Evolutionary conservation across 2,329 filamentous ascomycete species (phyloP).

Genomic region (Hirsutella thompsonii): DNA sequence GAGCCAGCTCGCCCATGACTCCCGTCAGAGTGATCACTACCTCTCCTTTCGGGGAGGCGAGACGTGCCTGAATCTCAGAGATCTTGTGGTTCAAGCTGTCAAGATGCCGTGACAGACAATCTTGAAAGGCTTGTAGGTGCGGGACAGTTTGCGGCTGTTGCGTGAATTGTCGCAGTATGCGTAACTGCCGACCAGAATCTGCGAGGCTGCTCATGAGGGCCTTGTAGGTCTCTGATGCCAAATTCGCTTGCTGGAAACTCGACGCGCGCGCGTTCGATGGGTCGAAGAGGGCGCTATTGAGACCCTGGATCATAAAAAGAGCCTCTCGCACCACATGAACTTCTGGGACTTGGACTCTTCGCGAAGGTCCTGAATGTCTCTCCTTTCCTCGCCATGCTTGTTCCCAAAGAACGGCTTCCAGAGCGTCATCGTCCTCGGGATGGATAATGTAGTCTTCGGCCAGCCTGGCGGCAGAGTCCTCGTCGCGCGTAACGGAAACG

Average conservation of each 20-base stretch:
- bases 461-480: constrained; percentile 9
- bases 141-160: constrained; percentile 33
- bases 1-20: constrained; percentile 43
- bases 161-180: constrained; percentile 30
- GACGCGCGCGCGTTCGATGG: constrained; percentile 23
- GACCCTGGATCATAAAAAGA: constrained; percentile 73
- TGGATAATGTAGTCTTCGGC: constrained; percentile 21
- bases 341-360: constrained; percentile 48
- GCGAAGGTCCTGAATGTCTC: constrained; percentile 14
- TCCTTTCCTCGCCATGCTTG: constrained; percentile 25
- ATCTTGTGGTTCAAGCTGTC: constrained; percentile 44
- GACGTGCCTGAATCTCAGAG: constrained; percentile 44
- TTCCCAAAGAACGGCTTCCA: constrained; percentile 16
- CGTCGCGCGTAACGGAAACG: constrained; percentile 16
- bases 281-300: constrained; percentile 61
- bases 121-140: constrained; percentile 59
- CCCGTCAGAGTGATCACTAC: constrained; percentile 54
- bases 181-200: constrained; percentile 31
- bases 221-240: constrained; percentile 36
- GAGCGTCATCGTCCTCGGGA: constrained; percentile 17
- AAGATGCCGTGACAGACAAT: constrained; percentile 45
- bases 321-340: constrained; percentile 62
- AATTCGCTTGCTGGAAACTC: constrained; percentile 31
- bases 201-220: constrained; percentile 33
- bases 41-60: constrained; percentile 39